Evolutionary conservation across 2,329 filamentous ascomycete species (phyloP), one percentile per base, ranked within the genome.

Genomic region (Diaporthe eres): DNA sequence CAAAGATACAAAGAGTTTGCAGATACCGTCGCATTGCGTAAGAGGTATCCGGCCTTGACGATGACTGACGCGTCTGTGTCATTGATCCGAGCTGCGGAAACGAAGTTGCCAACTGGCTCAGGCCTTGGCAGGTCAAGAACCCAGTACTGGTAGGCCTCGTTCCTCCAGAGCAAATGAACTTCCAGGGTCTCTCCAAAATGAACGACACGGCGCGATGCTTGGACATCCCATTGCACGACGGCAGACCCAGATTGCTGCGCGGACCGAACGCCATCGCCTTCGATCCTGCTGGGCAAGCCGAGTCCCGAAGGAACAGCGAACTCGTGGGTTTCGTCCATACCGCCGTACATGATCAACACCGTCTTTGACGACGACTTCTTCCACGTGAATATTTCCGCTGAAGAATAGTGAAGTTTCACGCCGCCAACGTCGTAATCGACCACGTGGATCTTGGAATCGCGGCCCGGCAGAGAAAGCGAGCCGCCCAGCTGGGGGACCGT

Each of bases 111-210:
- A 13, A 71, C 31, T 22, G 67, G 67, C 15, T 58, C 12, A 2
- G 39, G 28, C 81, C 13, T 31, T 5, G 51, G 82, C 0, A 91
- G 79, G 68, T 92, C 88, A 1, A 92, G 84, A 0, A 91, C 89
- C 92, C 92, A 94, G 82, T 93, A 93, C 77, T 92, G 90, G 82
- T 94, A 94, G 0, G 92, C 93, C 17, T 88, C 85, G 77, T 93
- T 90, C 58, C 92, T 31, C 68, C 68, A 71, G 83, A 88, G 89
- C 76, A 87, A 89, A 87, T 86, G 28, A 88, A 79, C 57, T 87
- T 86, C 74, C 83, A 89, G 49, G 80, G 90, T 74, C 82, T 86
- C 74, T 78, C 80, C 81, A n/a, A 84, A 61, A 78, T 83, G 77
- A 6, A 85, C 57, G 0, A 83, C 79, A 7, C 81, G 79, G 12